Evolutionary conservation across 495 filamentous ascomycete genomes (phyloP), one percentile per base, ranked within the genome.

Genomic region (Xylaria cubensis): DNA sequence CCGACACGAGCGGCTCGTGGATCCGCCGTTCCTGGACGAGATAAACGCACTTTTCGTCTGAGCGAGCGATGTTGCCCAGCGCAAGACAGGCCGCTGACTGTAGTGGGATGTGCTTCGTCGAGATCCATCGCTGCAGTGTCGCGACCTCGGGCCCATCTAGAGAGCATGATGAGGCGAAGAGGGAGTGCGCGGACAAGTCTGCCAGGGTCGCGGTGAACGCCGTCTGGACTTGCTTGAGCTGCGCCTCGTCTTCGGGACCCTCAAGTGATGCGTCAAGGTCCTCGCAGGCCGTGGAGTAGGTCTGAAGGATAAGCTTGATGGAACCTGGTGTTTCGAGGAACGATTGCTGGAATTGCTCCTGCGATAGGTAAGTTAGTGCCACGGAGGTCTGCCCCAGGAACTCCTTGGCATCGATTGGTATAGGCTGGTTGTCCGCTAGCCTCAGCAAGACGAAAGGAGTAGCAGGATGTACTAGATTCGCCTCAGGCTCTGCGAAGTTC

Each of bases 41-140:
- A 48, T 84, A 72, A 32, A 77, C 79, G 76, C 89, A 92, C 15
- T 88, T 80, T 59, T 85, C 86, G 74, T 94, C 92, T 1, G 91
- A 92, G 71, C 92, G 89, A 53, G 90, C 87, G n/a, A 95, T 75
- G 75, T 95, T 96, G 26, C 93, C 93, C 7, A 95, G 86, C 71
- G 92, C 87, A 21, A 95, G 82, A 76, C 92, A 95, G 19, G 92
- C 89, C 41, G 90, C 91, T n/a, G 91, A 87, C 73, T 91, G 91
- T 1, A 94, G 85, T 0, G 59, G 50, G 12, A 12, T 39, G 59
- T 91, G 85, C 4, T 74, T 32, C 4, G 70, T 44, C 1, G 62
- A 67, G n/a, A 94, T 78, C 53, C 84, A 89, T 46, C 80, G 72
- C 6, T 87, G 76, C 32, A 92, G 75, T 6, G 80, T 74, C 4